These are phyloP conservation scores for Colletotrichum tamarilloi DNA, from an alignment of 2,329 filamentous ascomycete species.

Conservation along the genomic window DNA sequence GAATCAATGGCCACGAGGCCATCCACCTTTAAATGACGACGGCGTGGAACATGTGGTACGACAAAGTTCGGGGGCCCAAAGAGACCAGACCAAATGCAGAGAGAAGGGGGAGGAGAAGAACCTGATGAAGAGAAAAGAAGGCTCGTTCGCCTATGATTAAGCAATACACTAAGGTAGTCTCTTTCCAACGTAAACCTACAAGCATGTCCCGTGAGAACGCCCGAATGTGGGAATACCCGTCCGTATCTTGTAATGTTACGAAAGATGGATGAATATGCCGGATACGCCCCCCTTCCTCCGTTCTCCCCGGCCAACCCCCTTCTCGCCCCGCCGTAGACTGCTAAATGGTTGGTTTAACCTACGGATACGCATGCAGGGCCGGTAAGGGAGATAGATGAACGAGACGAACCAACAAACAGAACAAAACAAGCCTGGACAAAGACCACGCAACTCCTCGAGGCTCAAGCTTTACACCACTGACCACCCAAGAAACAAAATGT, in stretches of 20 bases:
- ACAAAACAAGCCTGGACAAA: not conserved
- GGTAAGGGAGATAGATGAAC: not conserved
- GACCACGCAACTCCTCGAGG: not conserved
- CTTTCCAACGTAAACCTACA: not conserved
- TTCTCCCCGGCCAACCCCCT: not conserved
- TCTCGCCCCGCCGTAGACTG: not conserved
- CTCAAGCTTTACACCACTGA: not conserved
- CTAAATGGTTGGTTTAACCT: not conserved
- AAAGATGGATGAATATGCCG: not conserved
- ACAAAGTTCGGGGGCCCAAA: not conserved
- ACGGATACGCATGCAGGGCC: not conserved
- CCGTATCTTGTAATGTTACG: not conserved
- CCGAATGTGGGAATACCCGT: not conserved
- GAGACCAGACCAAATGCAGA: not conserved
- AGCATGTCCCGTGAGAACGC: not conserved
- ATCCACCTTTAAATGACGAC: not conserved
- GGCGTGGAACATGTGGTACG: not conserved
- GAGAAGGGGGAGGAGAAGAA: not conserved
- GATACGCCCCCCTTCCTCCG: not conserved
- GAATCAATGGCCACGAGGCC: not conserved
- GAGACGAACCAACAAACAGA: not conserved
- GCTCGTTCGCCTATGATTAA: slow-evolving; percentile 16
- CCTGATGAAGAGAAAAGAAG: not conserved
- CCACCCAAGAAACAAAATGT: not conserved
- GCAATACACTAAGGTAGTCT: slow-evolving; percentile 5